phyloP scores from a whole-genome alignment of 192 early-diverging fungal genomes.

The Chytriomyces hyalinus region DNA sequence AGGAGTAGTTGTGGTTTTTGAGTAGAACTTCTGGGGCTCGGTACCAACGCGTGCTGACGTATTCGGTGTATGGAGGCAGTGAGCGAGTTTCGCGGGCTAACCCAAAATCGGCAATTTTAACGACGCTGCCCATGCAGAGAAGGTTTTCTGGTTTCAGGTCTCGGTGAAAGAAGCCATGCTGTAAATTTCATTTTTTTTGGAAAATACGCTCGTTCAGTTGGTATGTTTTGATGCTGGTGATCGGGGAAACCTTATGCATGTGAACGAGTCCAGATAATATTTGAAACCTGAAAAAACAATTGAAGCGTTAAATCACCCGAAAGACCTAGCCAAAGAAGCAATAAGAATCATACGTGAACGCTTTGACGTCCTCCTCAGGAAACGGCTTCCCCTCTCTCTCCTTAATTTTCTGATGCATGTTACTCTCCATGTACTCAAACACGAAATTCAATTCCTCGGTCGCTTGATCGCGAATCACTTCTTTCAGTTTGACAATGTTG shows the following conservation, averaged over 20 bases:
- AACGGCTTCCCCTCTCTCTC: conserved; percentile 70
- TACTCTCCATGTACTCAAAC: conserved; percentile 96
- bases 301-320: background rate
- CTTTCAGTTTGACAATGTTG: conserved; percentile 84
- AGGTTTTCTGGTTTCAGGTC: conserved; percentile 78
- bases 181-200: background rate
- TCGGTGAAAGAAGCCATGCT: conserved; percentile 89
- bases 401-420: conserved; percentile 89
- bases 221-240: background rate
- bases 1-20: conserved; percentile 79
- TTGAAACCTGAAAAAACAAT: conserved; percentile 68
- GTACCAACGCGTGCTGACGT: conserved; percentile 97
- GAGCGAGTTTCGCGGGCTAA: conserved; percentile 88
- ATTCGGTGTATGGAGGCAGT: conserved; percentile 91
- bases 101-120: conserved; percentile 97
- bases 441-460: conserved; percentile 91
- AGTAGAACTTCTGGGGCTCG: conserved; percentile 94
- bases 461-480: conserved; percentile 73
- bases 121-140: background rate
- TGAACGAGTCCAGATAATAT: conserved; percentile 85
- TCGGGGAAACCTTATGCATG: conserved; percentile 70
- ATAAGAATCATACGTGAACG: conserved; percentile 69
- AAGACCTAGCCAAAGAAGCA: background rate
- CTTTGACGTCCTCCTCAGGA: conserved; percentile 70
- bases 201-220: no score